phyloP scores from a whole-genome alignment of 805 yeast genomes.

The Grigorovia jiainica region DNA sequence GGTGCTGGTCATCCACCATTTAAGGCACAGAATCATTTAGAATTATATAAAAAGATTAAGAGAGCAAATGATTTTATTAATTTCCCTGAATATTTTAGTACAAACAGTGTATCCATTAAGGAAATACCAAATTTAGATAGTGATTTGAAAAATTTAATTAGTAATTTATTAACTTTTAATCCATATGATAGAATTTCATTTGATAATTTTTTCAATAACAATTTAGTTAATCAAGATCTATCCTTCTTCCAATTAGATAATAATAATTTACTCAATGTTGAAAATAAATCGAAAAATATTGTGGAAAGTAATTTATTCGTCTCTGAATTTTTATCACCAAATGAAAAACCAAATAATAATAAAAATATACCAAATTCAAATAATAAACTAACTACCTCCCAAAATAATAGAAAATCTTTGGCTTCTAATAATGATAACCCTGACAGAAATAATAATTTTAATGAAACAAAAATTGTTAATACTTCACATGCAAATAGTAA shows the following conservation, averaged over 20 bases:
- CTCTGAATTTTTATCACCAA: slow-evolving; percentile 58
- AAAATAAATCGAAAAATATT: slow-evolving; percentile 51
- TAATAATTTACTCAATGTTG: slow-evolving; percentile 44
- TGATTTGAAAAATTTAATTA: slow-evolving; percentile 59
- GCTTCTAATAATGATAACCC: too few species aligned
- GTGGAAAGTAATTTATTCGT: slow-evolving; percentile 70
- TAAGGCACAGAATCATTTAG: slow-evolving; percentile 87
- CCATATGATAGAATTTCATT: slow-evolving; percentile 86
- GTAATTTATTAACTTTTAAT: slow-evolving; percentile 67
- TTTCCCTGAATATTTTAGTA: slow-evolving; percentile 54
- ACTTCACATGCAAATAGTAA: too few species aligned
- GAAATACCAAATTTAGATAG: slow-evolving; percentile 40
- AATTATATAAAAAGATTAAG: slow-evolving; percentile 77
- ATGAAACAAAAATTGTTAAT: too few species aligned
- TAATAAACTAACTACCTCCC: too few species aligned
- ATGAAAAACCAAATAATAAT: slow-evolving; percentile 7
- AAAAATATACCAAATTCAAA: background rate
- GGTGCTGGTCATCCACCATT: slow-evolving; percentile 95
- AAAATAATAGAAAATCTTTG: too few species aligned
- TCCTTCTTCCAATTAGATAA: slow-evolving; percentile 27
- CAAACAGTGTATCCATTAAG: slow-evolving; percentile 1
- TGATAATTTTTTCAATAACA: slow-evolving; percentile 74
- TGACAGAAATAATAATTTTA: too few species aligned
- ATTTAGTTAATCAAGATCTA: slow-evolving; percentile 50
- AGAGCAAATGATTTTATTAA: slow-evolving; percentile 65